Evolutionary conservation across 2,329 filamentous ascomycete species (phyloP), one percentile per base, ranked within the genome.

Genomic region (Aspergillus luchuensis): DNA sequence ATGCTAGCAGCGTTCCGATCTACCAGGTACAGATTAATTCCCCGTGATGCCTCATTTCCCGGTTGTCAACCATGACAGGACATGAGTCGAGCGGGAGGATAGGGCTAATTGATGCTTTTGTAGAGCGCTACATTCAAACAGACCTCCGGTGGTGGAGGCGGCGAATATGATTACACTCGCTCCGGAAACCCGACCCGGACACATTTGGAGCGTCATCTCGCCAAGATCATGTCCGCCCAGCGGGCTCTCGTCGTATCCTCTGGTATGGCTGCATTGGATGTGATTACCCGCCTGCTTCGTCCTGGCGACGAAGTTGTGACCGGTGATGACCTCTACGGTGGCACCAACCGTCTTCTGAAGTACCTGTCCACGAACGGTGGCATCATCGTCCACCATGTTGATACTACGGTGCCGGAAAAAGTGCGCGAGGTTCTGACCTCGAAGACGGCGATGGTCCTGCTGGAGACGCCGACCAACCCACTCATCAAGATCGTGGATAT

Each of bases 401-500:
- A 99, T 79, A 97, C 95, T 8, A 99, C 95, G 39, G 82, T 87
- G 49, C 84, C 90, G 17, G 88, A 90, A 39, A 84, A 83, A 45
- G 91, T 98, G 43, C 81, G 82, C 67, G 80, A 83, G 13, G 87
- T 89, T 5, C 77, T 98, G 54, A 89, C 83, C 54, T 80, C 84
- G 55, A 97, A 95, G 81, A 99, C 95, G 0, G 87, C 92, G 67
- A 96, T 99, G 91, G 92, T 99, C 0, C 83, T 99, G 39, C 86
- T 99, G 23, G 95, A 99, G 78, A 97, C 93, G 0, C 95, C 96
- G 2, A 99, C 95, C 28, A 99, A 99, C 79, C 96, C 95, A 5
- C 81, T 99, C 52, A 98, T 99, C 83, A 99, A 99, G 81, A 93
- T 99, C 68, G 92, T 96, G 70, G 95, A 99, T 75, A 90, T 99